Conservation (phyloP, 495 filamentous ascomycete genomes). For the Mycothermus thermophilus region DNA sequence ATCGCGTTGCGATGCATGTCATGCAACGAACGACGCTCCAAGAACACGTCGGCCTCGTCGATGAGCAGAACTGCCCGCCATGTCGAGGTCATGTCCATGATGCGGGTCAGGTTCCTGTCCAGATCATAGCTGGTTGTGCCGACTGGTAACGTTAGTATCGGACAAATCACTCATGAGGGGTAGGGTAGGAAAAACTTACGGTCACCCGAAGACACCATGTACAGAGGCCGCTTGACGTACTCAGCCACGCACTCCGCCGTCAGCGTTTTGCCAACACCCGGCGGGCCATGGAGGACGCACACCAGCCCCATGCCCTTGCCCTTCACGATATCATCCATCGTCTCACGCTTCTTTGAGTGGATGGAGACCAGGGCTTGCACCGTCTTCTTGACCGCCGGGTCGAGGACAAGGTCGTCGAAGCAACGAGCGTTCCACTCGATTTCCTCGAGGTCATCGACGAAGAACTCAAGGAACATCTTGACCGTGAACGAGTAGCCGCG, state of each 20-base stretch:
- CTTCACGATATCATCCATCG: conserved; percentile 25
- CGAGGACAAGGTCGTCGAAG: conserved; percentile 44
- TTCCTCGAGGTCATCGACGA: conserved; percentile 15
- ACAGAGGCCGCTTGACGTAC: conserved; percentile 36
- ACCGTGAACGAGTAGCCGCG: conserved; percentile 22
- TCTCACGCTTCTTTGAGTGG: conserved; percentile 18
- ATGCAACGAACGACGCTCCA: conserved; percentile 27
- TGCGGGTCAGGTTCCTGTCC: conserved; percentile 26
- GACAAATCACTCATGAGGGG: not conserved
- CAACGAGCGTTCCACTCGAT: conserved; percentile 20
- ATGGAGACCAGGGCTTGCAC: conserved; percentile 37
- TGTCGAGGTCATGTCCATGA: conserved; percentile 32
- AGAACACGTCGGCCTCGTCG: conserved; percentile 38
- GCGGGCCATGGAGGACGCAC: conserved; percentile 30
- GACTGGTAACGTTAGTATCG: conserved; percentile 1
- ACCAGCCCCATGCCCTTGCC: conserved; percentile 25
- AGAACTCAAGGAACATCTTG: conserved; percentile 24
- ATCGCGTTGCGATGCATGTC: conserved; percentile 37
- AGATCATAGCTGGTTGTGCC: conserved; percentile 24
- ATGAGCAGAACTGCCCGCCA: conserved; percentile 41
- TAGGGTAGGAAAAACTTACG: conserved; percentile 3
- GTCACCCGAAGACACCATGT: conserved; percentile 40
- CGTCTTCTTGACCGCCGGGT: conserved; percentile 35
- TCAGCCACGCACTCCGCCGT: conserved; percentile 38
- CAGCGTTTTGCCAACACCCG: conserved; percentile 28